Evolutionary conservation across 371 early-diverging fungal species (phyloP).

Genomic region (Mortierella sp.): DNA sequence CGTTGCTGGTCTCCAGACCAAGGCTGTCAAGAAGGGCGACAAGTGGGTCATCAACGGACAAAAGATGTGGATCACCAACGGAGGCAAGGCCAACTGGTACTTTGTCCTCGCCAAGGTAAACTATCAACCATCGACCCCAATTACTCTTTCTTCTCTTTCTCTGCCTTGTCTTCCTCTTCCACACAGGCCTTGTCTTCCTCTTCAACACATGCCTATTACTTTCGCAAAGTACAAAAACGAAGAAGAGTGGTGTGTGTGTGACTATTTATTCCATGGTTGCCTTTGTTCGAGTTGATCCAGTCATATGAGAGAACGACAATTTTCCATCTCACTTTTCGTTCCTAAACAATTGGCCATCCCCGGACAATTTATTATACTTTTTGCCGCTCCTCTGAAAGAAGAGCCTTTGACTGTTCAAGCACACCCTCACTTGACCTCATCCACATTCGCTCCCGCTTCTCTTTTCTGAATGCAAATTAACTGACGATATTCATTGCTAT

Average conservation of each 20-base stretch:
- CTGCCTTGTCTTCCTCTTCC: neutral
- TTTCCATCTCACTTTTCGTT: neutral
- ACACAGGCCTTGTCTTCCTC: neutral
- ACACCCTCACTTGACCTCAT: too few relatives aligned
- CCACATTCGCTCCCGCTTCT: neutral
- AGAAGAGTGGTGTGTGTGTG: constrained; percentile 3
- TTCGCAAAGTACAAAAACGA: constrained; percentile 7
- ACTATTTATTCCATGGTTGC: constrained; percentile 1
- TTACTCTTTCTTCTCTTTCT: neutral
- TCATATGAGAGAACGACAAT: constrained; percentile 51
- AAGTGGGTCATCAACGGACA: constrained; percentile 89
- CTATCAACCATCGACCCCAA: too few relatives aligned
- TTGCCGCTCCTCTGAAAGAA: neutral
- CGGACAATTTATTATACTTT: constrained; percentile 23
- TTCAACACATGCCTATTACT: neutral
- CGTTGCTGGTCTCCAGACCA: constrained; percentile 91
- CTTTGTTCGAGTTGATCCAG: constrained; percentile 19
- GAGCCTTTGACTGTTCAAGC: too few relatives aligned
- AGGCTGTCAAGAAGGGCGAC: constrained; percentile 90
- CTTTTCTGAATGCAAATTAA: neutral
- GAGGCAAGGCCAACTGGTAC: constrained; percentile 98
- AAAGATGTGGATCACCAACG: constrained; percentile 98
- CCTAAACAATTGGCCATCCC: neutral
- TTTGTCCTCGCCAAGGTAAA: constrained; percentile 91
- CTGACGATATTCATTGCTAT: neutral